Conservation (phyloP, 768 basidiomycete species). For the Termitomyces sp. region DNA sequence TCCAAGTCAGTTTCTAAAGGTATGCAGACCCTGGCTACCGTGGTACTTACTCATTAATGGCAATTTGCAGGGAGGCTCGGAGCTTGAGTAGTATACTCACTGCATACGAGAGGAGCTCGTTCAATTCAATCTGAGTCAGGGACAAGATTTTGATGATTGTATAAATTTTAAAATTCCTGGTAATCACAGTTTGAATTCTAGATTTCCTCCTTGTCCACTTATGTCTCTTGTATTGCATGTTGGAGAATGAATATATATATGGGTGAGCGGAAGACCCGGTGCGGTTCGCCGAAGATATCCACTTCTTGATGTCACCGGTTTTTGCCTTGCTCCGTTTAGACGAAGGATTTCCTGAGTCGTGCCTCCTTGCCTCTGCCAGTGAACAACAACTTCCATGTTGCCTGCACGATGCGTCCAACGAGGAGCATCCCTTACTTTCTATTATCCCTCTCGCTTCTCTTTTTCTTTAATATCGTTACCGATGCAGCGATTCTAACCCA, state of each 20-base stretch:
- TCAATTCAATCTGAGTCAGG: background rate
- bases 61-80: background rate
- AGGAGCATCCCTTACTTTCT: background rate
- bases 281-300: background rate
- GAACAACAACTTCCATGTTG: background rate
- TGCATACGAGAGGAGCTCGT: background rate
- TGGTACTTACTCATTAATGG: background rate
- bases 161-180: background rate
- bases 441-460: too few species aligned
- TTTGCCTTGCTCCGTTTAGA: background rate
- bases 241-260: background rate
- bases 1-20: background rate
- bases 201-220: background rate
- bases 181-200: background rate
- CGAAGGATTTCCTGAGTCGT: background rate
- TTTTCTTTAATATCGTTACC: conserved; percentile 3
- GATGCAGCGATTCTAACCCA: conserved; percentile 6
- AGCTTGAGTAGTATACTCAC: too few species aligned
- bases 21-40: background rate
- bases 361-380: background rate
- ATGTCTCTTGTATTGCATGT: background rate
- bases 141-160: background rate
- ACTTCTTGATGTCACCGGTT: background rate
- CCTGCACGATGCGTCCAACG: background rate
- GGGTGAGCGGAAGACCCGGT: background rate